Base-by-base conservation (phyloP, 208 protist species). In the Porcisia hertigi region DNA sequence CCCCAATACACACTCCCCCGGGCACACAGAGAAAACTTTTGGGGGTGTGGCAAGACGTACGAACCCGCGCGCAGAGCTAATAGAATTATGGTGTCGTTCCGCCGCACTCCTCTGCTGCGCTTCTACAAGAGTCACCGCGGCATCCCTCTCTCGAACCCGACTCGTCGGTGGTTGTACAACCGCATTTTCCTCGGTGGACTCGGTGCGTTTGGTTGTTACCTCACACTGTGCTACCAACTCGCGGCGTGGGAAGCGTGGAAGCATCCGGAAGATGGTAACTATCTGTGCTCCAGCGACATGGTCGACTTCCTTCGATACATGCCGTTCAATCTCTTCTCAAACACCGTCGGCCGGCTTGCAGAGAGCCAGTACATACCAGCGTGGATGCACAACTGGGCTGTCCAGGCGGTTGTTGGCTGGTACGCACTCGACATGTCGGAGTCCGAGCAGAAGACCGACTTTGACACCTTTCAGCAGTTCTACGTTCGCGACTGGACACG, bases 141-240 rank as follows among this genome's bases (percentile, higher is more conserved):
- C 47, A 69, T 70, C 14, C 58, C 73, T 12, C 78, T 92, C 43
- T 79, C 65, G 18, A 91, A 95, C 78, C 93, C 93, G 16, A 74
- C 91, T 72, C 84, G 91, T 47, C 91, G 90, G 2, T 97, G 91
- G 90, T 41, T 95, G 11, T 95, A 94, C 76, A 83, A 94, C 76
- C 91, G 87, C 72, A 23, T 92, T 67, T 25, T 88, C 39, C 59
- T 71, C 14, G 91, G 86, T 25, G 65, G 65, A 47, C 4, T 86
- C 18, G 71, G 77, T 12, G 71, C 72, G 47, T 81, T 79, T 55
- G 71, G 70, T 1, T 73, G 67, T n/a, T 94, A 90, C 71, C 43
- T 86, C 1, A 69, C 55, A 36, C 71, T 76, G n/a, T 52, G 73
- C 64, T 97, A 97, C 73, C 58, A 86, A 69, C 73, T 85, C 11